phyloP scores from a whole-genome alignment of 805 yeast species.

The Vanderwaltozyma yarrowii region DNA sequence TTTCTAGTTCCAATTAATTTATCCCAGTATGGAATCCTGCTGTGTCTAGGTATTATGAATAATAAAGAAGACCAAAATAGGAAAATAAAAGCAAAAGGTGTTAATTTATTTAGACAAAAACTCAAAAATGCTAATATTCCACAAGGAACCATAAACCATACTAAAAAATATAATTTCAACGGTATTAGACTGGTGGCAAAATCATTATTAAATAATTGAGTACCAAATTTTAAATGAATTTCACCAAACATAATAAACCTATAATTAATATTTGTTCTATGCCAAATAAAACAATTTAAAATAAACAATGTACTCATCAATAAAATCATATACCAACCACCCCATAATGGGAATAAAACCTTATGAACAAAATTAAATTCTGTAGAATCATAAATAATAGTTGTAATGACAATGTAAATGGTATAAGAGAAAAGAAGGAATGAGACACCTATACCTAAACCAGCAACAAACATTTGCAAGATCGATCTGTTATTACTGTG shows the following conservation, averaged over 20 bases:
- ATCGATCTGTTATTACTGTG: slow-evolving; percentile 27
- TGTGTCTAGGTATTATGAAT: slow-evolving; percentile 11
- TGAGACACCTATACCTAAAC: slow-evolving; percentile 59
- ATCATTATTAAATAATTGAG: slow-evolving; percentile 28
- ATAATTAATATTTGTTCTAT: slow-evolving; percentile 68
- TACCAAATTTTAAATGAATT: slow-evolving; percentile 53
- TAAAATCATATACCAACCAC: slow-evolving; percentile 64
- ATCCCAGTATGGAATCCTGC: slow-evolving; percentile 25
- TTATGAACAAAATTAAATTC: slow-evolving; percentile 24
- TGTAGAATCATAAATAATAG: slow-evolving; percentile 30
- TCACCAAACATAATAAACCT: slow-evolving; percentile 74
- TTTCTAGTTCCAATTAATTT: slow-evolving; percentile 46
- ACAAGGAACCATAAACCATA: slow-evolving; percentile 45
- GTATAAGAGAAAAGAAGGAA: slow-evolving; percentile 59
- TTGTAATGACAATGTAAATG: slow-evolving; percentile 24
- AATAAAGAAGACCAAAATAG: slow-evolving; percentile 10
- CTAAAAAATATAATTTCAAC: slow-evolving; percentile 49
- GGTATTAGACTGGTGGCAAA: slow-evolving; percentile 29
- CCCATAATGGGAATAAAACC: slow-evolving; percentile 79
- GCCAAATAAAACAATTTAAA: slow-evolving; percentile 64
- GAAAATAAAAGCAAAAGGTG: slow-evolving; percentile 59
- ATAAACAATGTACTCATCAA: slow-evolving; percentile 57
- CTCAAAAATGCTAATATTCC: slow-evolving; percentile 67
- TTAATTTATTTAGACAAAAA: slow-evolving; percentile 56
- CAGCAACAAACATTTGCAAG: slow-evolving; percentile 46